Base-by-base conservation (phyloP, 441 rosid species). In the Rhodomyrtus psidioides region DNA sequence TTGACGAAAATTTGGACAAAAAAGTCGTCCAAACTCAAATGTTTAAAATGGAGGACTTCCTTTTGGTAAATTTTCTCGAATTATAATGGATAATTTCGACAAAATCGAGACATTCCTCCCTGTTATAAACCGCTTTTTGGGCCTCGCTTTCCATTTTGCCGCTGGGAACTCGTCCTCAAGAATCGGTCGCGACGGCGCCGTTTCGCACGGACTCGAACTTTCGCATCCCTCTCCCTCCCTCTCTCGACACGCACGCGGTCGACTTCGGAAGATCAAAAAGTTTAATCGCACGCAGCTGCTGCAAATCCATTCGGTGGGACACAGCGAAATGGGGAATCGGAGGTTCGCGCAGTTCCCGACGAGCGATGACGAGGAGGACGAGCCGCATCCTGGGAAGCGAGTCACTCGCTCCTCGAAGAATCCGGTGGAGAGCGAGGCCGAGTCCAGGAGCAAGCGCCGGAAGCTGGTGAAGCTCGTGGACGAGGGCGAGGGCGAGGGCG, bases 311-410 rank as follows among this genome's bases (percentile, higher is more conserved):
- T 19, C 14, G 75, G 42, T 55, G 62, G 24, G 7, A 55, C 26
- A 12, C 14, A 12, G 58, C 57, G 82, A 87, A 87, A 96, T 94
- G 96, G 90, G 93, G 34, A 93, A 92, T 85, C 90, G 98, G 83
- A 91, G 99, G 86, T 94, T 93, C 55, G 92, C 98, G 53, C 96
- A 93, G 91, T 92, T 97, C 19, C 86, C 96, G 58, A 93, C 91
- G 7, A 94, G 98, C 93, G 99, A 97, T 87, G 99, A 97, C 2
- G 99, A 96, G 76, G 97, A 94, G n/a, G 94, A 87, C 28, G 65
- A 44, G 7, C 94, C 90, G 16, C 62, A 83, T 27, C 90, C 86
- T 87, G 93, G 27, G 93, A 90, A 7, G 82, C n/a, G 53, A 26
- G 28, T 70, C 79, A 70, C 79, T 44, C 79, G 79, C 49, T 70